Base-by-base conservation (phyloP, 2,329 filamentous ascomycete species). In the Fusarium kyushuense region DNA sequence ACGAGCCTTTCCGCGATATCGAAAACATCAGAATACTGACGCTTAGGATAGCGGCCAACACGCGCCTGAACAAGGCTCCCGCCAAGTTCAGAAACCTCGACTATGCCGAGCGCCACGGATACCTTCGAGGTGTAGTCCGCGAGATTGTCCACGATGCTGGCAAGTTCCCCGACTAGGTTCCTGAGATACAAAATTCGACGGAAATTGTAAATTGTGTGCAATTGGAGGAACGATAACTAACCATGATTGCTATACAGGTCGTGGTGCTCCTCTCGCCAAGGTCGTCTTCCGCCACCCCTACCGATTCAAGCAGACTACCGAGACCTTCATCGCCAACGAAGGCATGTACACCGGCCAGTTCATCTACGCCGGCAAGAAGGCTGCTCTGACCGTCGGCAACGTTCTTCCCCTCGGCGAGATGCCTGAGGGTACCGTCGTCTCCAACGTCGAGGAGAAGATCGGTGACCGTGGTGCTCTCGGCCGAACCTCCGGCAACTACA, bases 311-410 rank as follows among this genome's bases (percentile, higher is more conserved):
- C 91, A 94, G 82, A 87, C 94, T 83, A 95, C 92, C 84, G 94
- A 99, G 91, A 99, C 96, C 77, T 97, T 99, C 91, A 99, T 99
- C 82, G 96, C 96, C 85, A 99, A 98, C 87, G 96, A 98, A 89
- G 96, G 96, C 87, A 97, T 98, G 94, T 99, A 98, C 93, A 97
- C 96, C 76, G 96, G 96, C 83, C 96, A 99, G 86, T 99, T 99
- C 90, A 94, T 99, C 91, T 99, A 99, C 86, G 96, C 95, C 82
- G 96, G 96, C 83, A 99, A 99, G 93, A 96, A 97, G 87, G 96
- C 96, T 79, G 88, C 91, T 75, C 90, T 99, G 80, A 98, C 92
- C 80, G 91, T 99, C 84, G 96, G 96, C 84, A 99, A 99, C 89
- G 86, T 99, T 81, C 93, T 99, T 71, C 96, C 96, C 74, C 90